Conservation (phyloP, 2,329 filamentous ascomycete genomes). For the Chalaropsis thielavioides region DNA sequence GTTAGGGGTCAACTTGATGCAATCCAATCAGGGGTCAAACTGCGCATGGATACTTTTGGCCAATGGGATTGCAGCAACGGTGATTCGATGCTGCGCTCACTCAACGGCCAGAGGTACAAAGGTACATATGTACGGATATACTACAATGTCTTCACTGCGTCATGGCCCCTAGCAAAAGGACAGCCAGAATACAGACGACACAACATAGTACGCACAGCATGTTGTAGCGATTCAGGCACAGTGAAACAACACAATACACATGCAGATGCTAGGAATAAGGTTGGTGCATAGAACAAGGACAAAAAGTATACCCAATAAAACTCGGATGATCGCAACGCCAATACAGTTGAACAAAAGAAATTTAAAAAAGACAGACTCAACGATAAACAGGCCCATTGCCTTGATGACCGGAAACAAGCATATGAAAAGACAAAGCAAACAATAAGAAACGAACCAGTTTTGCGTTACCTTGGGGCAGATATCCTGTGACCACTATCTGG, state of each 20-base stretch:
- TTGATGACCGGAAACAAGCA: background rate
- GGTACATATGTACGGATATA: no score
- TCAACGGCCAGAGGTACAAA: no score
- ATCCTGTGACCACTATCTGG: constrained; percentile 17
- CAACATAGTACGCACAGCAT: background rate
- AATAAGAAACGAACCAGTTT: constrained; percentile 11
- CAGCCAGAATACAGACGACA: background rate
- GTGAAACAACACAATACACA: background rate
- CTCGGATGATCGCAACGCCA: background rate
- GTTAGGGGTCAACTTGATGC: background rate
- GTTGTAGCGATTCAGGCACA: background rate
- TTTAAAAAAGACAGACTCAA: background rate
- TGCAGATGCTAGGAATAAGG: background rate
- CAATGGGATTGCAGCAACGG: no score
- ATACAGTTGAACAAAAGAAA: background rate
- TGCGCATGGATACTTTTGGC: background rate
- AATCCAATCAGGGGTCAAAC: background rate
- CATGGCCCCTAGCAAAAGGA: background rate
- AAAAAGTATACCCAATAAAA: background rate
- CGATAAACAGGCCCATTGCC: background rate
- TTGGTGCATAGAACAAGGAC: background rate
- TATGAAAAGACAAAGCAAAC: background rate
- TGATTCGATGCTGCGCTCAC: no score
- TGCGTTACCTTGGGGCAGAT: constrained; percentile 15
- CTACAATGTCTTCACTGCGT: no score